Evolutionary conservation across 805 yeast species (phyloP), one percentile per base, ranked within the genome.

Genomic region (Pichia deserticola): DNA sequence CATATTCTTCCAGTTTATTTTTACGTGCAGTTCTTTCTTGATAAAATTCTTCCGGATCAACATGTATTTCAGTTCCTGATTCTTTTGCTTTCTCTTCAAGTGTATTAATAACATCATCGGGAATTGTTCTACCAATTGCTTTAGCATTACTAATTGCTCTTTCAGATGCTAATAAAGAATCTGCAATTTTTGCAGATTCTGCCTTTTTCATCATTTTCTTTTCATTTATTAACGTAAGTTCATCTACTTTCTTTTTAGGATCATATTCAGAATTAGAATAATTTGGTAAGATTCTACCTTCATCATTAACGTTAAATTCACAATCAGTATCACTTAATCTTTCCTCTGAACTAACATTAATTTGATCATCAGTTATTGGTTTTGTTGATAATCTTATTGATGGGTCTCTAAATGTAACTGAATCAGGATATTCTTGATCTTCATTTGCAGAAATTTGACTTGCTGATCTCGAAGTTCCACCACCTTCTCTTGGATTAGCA

Each of bases 331-430:
- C 84, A 57, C 79, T 73, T 15, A 80, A 72, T 54, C 78, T 80
- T 57, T 80, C 85, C 54, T 80, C 85, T 46, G 80, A 84, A 59
- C 80, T 74, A 1, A 45, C 46, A 37, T 53, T 50, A 13, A 56
- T 57, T 7, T 51, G 52, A 7, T 47, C 54, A 7, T 54, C 57
- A 9, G 45, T 28, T 4, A 45, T 32, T 2, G 41, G 38, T 15
- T 44, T 32, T 2, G 44, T 43, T 2, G 37, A 29, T 36, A 84
- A 62, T 51, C 93, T 68, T 57, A 82, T 85, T 54, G 82, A 81
- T 0, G 95, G 95, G 57, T 86, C 90, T 57, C 81, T 86, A 48
- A 78, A 76, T 44, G 86, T 73, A 40, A 86, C 81, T 0, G 86
- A 77, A 81, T 85, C 49, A 5, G 53, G 54, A 27, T 52, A 46